These are phyloP conservation scores for Gentiana macrophylla DNA, from an alignment of 257 asterid species.

Conservation along the genomic window DNA sequence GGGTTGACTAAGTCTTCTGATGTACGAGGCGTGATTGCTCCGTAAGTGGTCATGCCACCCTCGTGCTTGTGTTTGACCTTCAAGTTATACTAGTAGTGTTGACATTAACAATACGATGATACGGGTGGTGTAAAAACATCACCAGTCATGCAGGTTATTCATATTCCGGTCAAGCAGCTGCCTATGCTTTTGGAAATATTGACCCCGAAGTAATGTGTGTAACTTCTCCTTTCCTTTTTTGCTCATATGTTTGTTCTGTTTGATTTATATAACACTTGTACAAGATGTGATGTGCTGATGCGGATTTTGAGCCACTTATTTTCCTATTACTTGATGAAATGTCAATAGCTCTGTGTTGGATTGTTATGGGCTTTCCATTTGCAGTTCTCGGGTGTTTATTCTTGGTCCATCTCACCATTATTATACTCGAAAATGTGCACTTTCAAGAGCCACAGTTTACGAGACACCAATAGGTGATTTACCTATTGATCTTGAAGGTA, in stretches of 20 bases:
- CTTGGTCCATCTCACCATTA: slow-evolving; percentile 98
- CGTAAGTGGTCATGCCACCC: slow-evolving; percentile 44
- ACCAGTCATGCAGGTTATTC: slow-evolving; percentile 99
- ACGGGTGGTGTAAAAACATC: slow-evolving; percentile 17
- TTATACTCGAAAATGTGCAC: slow-evolving; percentile 85
- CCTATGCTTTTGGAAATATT: slow-evolving; percentile 92
- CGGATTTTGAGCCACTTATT: neutral
- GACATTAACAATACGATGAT: slow-evolving; percentile 5
- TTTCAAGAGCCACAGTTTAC: slow-evolving; percentile 74
- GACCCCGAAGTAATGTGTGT: slow-evolving; percentile 72
- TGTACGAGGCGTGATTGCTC: slow-evolving; percentile 96
- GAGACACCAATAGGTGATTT: slow-evolving; percentile 93
- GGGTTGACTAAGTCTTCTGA: slow-evolving; percentile 64
- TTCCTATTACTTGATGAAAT: neutral
- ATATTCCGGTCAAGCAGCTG: slow-evolving; percentile 97
- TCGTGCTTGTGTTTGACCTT: slow-evolving; percentile 2
- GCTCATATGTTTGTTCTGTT: neutral
- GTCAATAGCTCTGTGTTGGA: neutral
- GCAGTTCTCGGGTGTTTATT: slow-evolving; percentile 88
- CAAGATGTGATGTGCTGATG: neutral
- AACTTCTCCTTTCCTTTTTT: slow-evolving; percentile 1
- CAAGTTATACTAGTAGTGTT: neutral
- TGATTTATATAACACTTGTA: neutral
- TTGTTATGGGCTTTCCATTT: slow-evolving; percentile 11
- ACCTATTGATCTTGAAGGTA: slow-evolving; percentile 87